These are phyloP conservation scores for Closterium sp. DNA, from an alignment of 139 green algal genomes.

Conservation along the genomic window DNA sequence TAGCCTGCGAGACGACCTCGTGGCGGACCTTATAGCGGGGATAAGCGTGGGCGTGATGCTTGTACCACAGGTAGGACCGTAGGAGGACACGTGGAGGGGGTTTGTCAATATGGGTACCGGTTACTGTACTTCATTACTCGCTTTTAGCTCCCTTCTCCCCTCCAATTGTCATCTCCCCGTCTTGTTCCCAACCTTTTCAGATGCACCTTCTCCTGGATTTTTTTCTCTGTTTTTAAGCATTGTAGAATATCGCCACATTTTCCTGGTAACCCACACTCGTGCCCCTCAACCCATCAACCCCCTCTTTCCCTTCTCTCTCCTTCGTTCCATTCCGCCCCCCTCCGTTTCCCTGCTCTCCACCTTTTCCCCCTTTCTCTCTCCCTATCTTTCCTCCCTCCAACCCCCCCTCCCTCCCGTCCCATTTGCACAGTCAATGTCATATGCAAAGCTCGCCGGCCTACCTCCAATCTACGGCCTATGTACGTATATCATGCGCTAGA, in stretches of 20 bases:
- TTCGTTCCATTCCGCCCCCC: neutral
- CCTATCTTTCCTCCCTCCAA: neutral
- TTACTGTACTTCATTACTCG: too few species aligned
- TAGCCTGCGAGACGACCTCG: conserved; percentile 18
- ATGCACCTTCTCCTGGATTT: too few species aligned
- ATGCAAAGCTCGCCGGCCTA: conserved; percentile 44
- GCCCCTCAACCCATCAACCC: neutral
- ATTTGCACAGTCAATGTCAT: conserved; percentile 39
- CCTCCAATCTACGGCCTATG: conserved; percentile 79
- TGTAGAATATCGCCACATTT: too few species aligned
- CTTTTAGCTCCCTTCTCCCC: too few species aligned
- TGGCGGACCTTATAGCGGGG: conserved; percentile 37
- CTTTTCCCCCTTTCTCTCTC: neutral
- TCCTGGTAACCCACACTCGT: neutral
- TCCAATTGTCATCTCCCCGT: too few species aligned
- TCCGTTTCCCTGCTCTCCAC: neutral
- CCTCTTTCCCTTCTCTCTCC: neutral
- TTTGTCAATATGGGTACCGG: too few species aligned
- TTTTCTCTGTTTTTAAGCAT: too few species aligned
- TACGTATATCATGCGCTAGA: neutral
- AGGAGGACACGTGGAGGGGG: too few species aligned
- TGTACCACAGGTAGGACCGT: conserved; percentile 52
- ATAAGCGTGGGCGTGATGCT: conserved; percentile 56
- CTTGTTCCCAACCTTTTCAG: too few species aligned
- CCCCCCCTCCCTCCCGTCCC: neutral